A percentile compares a stretch with the other conserved stretches of the same genome.
These are phyloP conservation scores for Trichophaea hybrida DNA, from an alignment of 2,329 filamentous ascomycete species.

Conservation along the genomic window DNA sequence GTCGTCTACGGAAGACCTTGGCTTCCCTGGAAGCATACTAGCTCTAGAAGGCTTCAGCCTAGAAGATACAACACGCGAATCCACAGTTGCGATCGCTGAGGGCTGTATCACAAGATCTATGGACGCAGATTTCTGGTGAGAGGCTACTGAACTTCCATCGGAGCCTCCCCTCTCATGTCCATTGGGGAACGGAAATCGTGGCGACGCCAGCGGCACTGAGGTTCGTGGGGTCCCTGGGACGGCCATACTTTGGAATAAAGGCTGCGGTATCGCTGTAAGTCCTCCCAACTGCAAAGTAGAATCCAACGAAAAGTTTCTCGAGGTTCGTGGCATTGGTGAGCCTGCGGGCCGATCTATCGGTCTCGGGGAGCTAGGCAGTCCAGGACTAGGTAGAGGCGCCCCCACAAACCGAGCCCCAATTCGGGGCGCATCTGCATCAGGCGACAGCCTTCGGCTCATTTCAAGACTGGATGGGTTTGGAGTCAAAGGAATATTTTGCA, in stretches of 20 bases:
- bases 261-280: neutral
- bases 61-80: slow-evolving; percentile 79
- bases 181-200: slow-evolving; percentile 1
- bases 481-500: neutral
- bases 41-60: slow-evolving; percentile 84
- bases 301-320: slow-evolving; percentile 1
- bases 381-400: slow-evolving; percentile 24
- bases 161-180: slow-evolving; percentile 17
- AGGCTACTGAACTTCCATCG: neutral
- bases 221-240: neutral
- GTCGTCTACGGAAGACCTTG: slow-evolving; percentile 54
- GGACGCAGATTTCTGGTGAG: neutral
- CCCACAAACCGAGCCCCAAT: slow-evolving; percentile 21
- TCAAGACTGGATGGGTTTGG: neutral
- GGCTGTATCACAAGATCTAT: slow-evolving; percentile 59
- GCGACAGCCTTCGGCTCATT: neutral
- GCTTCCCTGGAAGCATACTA: slow-evolving; percentile 63
- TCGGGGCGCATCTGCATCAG: slow-evolving; percentile 1
- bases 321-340: slow-evolving; percentile 22
- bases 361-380: slow-evolving; percentile 24
- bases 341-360: slow-evolving; percentile 25
- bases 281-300: neutral
- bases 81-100: slow-evolving; percentile 73
- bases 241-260: slow-evolving; percentile 2
- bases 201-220: neutral